Evolutionary conservation across 23 red algal genomes (phyloP), one percentile per base, ranked within the genome.

Genomic region (Agarophyton chilense): DNA sequence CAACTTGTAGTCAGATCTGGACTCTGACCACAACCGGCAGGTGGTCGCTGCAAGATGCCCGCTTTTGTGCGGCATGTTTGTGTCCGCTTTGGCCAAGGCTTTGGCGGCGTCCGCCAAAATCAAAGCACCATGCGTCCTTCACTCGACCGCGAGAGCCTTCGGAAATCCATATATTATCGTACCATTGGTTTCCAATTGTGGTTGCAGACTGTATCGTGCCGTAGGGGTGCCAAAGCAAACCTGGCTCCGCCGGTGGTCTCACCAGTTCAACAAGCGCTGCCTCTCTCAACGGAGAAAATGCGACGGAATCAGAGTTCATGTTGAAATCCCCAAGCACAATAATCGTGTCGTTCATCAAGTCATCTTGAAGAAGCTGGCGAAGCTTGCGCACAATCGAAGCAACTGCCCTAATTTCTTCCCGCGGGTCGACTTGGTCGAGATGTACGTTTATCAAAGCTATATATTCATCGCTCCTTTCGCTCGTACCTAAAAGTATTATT

Each of bases 281-380:
- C 3, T 77, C 73, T 34, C 73, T 51, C 70, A 89, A 42, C 4
- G 61, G 67, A 35, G 53, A 35, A 34, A 89, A 89, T 11, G 71
- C 70, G 17, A 58, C 29, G 18, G 67, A 49, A 78, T 89, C 85
- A 22, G 85, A 41, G 28, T 89, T 89, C 43, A 89, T 60, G 50
- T 89, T 89, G 51, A 89, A 89, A 42, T 89, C 85, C 7, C 85
- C 85, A 14, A 72, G 44, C 5, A 87, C 82, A 28, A 87, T 38
- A 55, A 75, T 41, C 44, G 31, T 73, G 29, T 40, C 43, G 4
- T 72, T 22, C 5, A 3, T 42, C 65, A 25, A 8, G 12, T 61
- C 46, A 56, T 61, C 10, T 80, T 56, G 50, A 55, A 53, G 25
- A 3, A 58, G 6, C n/a, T 80, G 77, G 51, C 49, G 55, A 46